phyloP scores from a whole-genome alignment of 139 green algal genomes.

The Coelastrella sp. region DNA sequence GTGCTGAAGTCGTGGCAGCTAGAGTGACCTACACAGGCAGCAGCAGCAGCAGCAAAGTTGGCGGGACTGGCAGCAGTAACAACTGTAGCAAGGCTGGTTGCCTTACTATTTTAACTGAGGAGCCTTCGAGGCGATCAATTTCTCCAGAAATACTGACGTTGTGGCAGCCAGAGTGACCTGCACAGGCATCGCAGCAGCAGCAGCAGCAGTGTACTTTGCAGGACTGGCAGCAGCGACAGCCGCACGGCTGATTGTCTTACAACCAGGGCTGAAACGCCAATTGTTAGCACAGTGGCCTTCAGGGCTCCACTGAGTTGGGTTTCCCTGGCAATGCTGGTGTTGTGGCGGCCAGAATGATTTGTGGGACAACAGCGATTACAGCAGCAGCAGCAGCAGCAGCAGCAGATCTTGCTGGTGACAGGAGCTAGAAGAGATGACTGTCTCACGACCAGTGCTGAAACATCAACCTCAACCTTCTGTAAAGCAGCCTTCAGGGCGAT shows the following conservation, averaged over 20 bases:
- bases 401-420: not conserved
- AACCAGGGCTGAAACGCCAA: constrained; percentile 25
- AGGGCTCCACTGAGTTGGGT: not conserved
- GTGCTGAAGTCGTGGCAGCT: not conserved
- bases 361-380: not conserved
- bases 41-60: constrained; percentile 9
- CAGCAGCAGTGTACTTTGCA: no score
- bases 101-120: not conserved
- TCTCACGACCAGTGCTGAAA: constrained; percentile 21
- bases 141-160: not conserved
- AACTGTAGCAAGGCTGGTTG: not conserved
- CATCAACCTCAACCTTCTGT: not conserved
- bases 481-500: constrained; percentile 2
- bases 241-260: not conserved
- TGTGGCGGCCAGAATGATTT: not conserved
- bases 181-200: not conserved
- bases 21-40: not conserved
- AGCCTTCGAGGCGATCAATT: not conserved
- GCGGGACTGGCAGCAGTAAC: not conserved
- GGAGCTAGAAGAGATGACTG: constrained; percentile 12
- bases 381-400: constrained; percentile 30
- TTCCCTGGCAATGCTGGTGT: not conserved
- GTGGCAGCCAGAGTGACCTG: not conserved
- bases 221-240: no score
- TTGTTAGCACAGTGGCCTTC: not conserved